Percentiles rank a stretch among this genome's conserved stretches.
Evolutionary conservation across 2,329 filamentous ascomycete genomes (phyloP).

Genomic region (Didymella exigua): DNA sequence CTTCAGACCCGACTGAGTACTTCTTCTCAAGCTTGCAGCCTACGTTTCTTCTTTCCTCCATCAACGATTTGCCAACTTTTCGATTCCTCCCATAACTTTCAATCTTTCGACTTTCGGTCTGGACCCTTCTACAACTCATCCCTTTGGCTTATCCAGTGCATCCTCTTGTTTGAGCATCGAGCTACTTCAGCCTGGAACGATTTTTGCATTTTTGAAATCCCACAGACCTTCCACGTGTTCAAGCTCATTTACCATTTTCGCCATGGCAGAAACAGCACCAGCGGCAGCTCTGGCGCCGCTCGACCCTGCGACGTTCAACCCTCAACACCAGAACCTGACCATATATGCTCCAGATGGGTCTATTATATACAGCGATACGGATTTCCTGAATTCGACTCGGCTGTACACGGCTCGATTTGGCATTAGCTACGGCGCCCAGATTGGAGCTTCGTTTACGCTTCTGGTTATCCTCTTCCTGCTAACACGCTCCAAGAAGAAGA

Average conservation of each 20-base stretch:
- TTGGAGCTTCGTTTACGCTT: slow-evolving; percentile 71
- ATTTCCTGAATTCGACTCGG: slow-evolving; percentile 53
- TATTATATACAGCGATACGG: slow-evolving; percentile 50
- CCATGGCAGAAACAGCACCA: background rate
- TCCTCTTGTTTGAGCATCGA: slow-evolving; percentile 1
- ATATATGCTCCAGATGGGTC: slow-evolving; percentile 54
- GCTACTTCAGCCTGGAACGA: background rate
- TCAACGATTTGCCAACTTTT: background rate
- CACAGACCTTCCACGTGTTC: background rate
- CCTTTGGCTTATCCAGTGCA: background rate
- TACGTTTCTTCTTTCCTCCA: background rate
- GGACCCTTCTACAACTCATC: background rate
- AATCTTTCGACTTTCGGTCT: background rate
- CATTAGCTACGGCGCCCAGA: slow-evolving; percentile 72
- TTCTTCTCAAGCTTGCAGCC: background rate
- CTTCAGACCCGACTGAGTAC: background rate
- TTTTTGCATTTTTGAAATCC: background rate
- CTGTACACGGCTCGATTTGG: slow-evolving; percentile 55
- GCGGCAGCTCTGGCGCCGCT: background rate
- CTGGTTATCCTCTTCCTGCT: slow-evolving; percentile 70
- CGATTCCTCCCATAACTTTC: background rate
- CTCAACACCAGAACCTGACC: slow-evolving; percentile 58
- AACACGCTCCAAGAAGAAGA: slow-evolving; percentile 69
- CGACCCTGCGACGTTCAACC: slow-evolving; percentile 51
- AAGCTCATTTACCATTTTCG: background rate